phyloP scores from a whole-genome alignment of 2,329 filamentous ascomycete genomes.

The Macroventuria anomochaeta region DNA sequence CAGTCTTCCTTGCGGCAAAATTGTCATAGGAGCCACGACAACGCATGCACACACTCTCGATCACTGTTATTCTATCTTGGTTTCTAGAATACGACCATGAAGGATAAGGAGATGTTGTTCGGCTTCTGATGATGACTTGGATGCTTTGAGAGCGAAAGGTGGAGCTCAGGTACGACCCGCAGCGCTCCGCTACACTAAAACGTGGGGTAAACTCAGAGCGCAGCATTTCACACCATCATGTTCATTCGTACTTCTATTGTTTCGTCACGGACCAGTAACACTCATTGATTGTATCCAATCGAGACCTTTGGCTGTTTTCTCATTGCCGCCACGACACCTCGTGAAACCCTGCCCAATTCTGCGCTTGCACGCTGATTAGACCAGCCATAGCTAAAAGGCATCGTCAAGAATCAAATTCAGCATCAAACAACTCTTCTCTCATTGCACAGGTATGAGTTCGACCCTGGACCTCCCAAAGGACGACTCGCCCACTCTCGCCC shows the following conservation, averaged over 20 bases:
- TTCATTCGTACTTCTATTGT: neutral
- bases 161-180: neutral
- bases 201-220: constrained; percentile 5
- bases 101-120: no score
- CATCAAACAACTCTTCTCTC: neutral
- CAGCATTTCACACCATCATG: neutral
- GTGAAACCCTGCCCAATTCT: neutral
- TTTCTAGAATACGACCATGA: no score
- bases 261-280: neutral
- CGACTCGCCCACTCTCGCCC: constrained; percentile 58
- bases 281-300: neutral
- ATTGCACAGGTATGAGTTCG: constrained; percentile 32
- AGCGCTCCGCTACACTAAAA: constrained; percentile 7
- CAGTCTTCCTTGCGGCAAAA: no score
- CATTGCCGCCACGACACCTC: neutral
- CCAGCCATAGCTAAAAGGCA: neutral
- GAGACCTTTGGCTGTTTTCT: neutral
- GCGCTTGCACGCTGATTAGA: neutral
- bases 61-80: no score
- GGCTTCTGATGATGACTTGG: neutral
- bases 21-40: no score
- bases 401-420: no score
- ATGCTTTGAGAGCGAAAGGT: neutral
- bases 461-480: constrained; percentile 53
- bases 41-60: no score